These are phyloP conservation scores for Neoascochyta sp. DNA, from an alignment of 2,329 filamentous ascomycete species.

Conservation along the genomic window DNA sequence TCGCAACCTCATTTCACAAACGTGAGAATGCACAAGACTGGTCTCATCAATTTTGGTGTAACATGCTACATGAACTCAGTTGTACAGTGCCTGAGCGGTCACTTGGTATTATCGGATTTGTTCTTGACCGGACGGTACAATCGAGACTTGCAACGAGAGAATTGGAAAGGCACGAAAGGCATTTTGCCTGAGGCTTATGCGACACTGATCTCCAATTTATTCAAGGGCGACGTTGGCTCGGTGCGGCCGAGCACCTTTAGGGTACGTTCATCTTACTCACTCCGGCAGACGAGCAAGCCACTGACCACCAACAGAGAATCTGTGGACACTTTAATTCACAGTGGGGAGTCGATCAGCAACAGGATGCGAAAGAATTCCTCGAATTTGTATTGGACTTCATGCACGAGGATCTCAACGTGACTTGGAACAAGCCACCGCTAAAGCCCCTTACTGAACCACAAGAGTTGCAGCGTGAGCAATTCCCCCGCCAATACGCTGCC, in stretches of 20 bases:
- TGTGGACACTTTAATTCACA: constrained; percentile 61
- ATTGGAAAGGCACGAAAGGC: constrained; percentile 64
- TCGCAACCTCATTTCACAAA: constrained; percentile 44
- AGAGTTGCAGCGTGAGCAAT: constrained; percentile 58
- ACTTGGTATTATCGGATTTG: constrained; percentile 58
- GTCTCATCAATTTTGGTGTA: constrained; percentile 73
- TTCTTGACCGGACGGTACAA: constrained; percentile 63
- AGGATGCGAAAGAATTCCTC: constrained; percentile 89
- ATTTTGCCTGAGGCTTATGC: constrained; percentile 60
- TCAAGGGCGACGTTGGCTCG: constrained; percentile 55
- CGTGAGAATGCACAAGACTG: constrained; percentile 59
- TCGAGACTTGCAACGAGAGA: constrained; percentile 55
- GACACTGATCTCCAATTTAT: constrained; percentile 58
- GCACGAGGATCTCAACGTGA: constrained; percentile 78
- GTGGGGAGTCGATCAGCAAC: constrained; percentile 73
- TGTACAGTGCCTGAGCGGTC: constrained; percentile 77
- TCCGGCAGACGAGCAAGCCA: no score
- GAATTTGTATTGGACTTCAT: constrained; percentile 77
- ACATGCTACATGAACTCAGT: constrained; percentile 94
- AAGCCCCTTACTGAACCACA: constrained; percentile 57
- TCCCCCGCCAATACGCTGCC: constrained; percentile 62
- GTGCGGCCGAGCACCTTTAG: constrained; percentile 48
- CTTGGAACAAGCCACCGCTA: constrained; percentile 58
- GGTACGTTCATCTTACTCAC: no score
- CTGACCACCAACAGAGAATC: constrained; percentile 44